Evolutionary conservation across 2,329 filamentous ascomycete species (phyloP).

Genomic region (Cyanodermella asteris): DNA sequence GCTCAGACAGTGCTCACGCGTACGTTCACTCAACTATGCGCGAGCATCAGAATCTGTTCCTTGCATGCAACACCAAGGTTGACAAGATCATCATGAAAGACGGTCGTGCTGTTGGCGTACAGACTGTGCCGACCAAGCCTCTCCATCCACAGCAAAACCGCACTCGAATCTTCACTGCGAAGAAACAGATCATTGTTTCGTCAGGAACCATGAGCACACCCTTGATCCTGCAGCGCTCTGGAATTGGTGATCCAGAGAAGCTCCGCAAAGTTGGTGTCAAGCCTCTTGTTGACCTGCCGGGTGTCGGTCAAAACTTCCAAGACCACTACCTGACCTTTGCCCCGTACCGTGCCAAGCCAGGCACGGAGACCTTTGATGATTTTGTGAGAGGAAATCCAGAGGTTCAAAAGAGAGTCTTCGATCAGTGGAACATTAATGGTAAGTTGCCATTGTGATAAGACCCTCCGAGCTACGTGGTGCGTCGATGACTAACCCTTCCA

Average conservation of each 20-base stretch:
- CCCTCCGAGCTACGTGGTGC: too few species aligned
- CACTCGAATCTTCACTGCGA: constrained; percentile 39
- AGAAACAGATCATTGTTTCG: constrained; percentile 53
- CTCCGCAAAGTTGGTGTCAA: constrained; percentile 46
- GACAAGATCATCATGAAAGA: constrained; percentile 57
- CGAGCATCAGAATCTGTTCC: constrained; percentile 46
- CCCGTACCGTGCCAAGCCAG: constrained; percentile 49
- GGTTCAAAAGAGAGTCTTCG: constrained; percentile 49
- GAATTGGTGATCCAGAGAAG: constrained; percentile 51
- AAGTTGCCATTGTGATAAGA: too few species aligned
- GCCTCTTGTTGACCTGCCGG: constrained; percentile 47
- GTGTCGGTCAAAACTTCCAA: constrained; percentile 57
- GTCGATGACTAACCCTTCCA: too few species aligned
- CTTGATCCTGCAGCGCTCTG: constrained; percentile 52
- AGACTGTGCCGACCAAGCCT: constrained; percentile 49
- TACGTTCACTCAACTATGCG: constrained; percentile 58
- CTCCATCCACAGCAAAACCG: constrained; percentile 31
- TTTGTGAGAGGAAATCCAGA: constrained; percentile 54
- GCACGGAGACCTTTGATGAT: constrained; percentile 59
- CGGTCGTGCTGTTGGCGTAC: constrained; percentile 48
- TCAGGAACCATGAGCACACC: constrained; percentile 54
- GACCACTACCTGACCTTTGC: constrained; percentile 55
- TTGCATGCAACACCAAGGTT: constrained; percentile 55
- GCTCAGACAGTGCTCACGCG: constrained; percentile 55
- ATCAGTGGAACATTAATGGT: constrained; percentile 60